phyloP scores from a whole-genome alignment of 2,329 filamentous ascomycete species.

The Ambrosiella xylebori region DNA sequence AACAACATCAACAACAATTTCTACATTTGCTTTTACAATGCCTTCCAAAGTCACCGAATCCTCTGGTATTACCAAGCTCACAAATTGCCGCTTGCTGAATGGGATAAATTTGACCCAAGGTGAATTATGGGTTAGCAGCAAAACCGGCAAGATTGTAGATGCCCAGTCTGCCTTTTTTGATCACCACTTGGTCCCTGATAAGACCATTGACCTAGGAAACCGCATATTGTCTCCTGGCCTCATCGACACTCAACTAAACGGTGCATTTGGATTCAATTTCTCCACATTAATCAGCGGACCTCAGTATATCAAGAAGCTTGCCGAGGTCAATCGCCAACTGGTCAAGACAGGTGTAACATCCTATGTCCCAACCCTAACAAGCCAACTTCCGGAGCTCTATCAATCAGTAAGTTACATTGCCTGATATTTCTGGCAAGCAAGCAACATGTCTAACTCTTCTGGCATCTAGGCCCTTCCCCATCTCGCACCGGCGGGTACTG shows the following conservation, averaged over 20 bases:
- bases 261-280: conserved; percentile 85
- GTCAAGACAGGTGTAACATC: conserved; percentile 71
- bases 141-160: conserved; percentile 64
- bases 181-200: conserved; percentile 50
- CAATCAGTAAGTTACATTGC: conserved; percentile 39
- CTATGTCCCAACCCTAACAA: conserved; percentile 73
- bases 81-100: conserved; percentile 66
- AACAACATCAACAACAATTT: too few relatives aligned
- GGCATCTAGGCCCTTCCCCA: conserved; percentile 47
- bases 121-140: conserved; percentile 78
- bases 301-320: conserved; percentile 56
- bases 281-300: conserved; percentile 55
- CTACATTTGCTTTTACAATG: conserved; percentile 21
- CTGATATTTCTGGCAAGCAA: neutral
- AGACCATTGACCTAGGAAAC: conserved; percentile 61
- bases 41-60: conserved; percentile 26
- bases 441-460: neutral
- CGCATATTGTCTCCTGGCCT: conserved; percentile 73
- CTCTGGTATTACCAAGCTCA: conserved; percentile 64
- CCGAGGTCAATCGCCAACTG: conserved; percentile 52
- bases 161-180: conserved; percentile 53
- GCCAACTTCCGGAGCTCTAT: conserved; percentile 66
- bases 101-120: conserved; percentile 50
- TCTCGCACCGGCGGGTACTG: conserved; percentile 51
- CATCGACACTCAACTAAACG: conserved; percentile 85